Evolutionary conservation across 495 filamentous ascomycete genomes (phyloP), one percentile per base, ranked within the genome.

Genomic region (Annulohypoxylon maeteangense): DNA sequence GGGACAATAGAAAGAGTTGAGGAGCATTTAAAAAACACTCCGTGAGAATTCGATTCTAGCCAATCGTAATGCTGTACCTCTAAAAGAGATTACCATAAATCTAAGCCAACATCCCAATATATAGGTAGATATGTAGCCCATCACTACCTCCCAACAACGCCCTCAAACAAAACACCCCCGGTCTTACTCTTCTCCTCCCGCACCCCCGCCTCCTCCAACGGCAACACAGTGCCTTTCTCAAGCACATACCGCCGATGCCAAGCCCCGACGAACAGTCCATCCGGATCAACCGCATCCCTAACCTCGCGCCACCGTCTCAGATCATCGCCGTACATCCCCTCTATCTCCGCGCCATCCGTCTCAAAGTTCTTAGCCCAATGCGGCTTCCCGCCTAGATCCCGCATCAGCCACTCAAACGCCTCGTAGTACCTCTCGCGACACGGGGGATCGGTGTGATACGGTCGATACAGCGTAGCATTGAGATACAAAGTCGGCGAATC

Each of bases 311-410:
- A 98, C 59, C 85, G 79, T 31, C 81, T 76, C 76, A 95, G 85
- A 48, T 82, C 78, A 14, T 68, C 67, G 20, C 80, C 82, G 68
- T 87, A 90, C 81, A 88, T 87, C 5, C 65, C 51, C 56, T 80
- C 77, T 27, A 92, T 82, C 44, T 91, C 88, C 38, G 84, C 82
- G 7, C 85, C 83, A 0, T 81, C 80, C 14, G 87, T 85, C 27
- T 83, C 81, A 79, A 97, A 98, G 74, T 97, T 97, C 86, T 99
- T 99, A 6, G 96, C 95, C 94, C 95, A 99, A 79, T 99, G 95
- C 32, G 95, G 95, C 51, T 86, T 85, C n/a, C 93, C 95, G 60
- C 91, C 93, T 62, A 97, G 81, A 56, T 97, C 92, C 34, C 89
- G 89, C 95, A 98, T 98, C 51, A 99, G 88, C 84, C 89, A 95